Evolutionary conservation across 495 filamentous ascomycete genomes (phyloP).

Genomic region (Chaetomium tenue): DNA sequence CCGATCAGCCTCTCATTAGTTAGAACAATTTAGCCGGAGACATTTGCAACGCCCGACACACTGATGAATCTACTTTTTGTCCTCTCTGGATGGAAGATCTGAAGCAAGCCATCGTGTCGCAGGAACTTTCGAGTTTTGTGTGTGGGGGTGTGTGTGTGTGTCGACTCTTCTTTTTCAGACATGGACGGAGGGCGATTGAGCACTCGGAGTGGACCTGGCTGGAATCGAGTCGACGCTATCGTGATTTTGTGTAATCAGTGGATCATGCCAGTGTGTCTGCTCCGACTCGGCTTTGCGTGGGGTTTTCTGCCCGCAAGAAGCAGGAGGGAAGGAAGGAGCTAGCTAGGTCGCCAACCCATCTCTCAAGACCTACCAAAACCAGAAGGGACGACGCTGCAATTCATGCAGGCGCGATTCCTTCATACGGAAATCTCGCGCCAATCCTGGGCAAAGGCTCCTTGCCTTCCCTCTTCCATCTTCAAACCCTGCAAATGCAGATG

Average conservation of each 20-base stretch:
- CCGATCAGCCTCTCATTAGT: conserved; percentile 10
- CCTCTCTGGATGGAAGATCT: not conserved
- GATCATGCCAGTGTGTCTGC: not conserved
- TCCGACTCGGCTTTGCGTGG: not conserved
- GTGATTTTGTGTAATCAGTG: not conserved
- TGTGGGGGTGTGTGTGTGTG: too few relatives aligned
- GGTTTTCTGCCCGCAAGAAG: conserved; percentile 3
- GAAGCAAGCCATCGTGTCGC: not conserved
- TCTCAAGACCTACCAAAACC: conserved; percentile 11
- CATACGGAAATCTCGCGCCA: conserved; percentile 7
- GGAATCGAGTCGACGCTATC: not conserved
- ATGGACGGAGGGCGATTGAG: too few relatives aligned
- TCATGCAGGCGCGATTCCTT: conserved; percentile 11
- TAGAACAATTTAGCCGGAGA: conserved; percentile 17
- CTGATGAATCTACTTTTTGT: not conserved
- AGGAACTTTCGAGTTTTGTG: not conserved
- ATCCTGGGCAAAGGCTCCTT: not conserved
- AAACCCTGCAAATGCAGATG: not conserved
- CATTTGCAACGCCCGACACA: not conserved
- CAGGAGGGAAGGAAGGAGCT: conserved; percentile 4
- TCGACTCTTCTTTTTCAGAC: too few relatives aligned
- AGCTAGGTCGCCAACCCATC: not conserved
- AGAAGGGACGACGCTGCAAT: conserved; percentile 2
- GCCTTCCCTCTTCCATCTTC: not conserved
- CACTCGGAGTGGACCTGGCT: not conserved